Evolutionary conservation across 305 asterid species (phyloP), one percentile per base, ranked within the genome.

Genomic region (Solanum hybrid): DNA sequence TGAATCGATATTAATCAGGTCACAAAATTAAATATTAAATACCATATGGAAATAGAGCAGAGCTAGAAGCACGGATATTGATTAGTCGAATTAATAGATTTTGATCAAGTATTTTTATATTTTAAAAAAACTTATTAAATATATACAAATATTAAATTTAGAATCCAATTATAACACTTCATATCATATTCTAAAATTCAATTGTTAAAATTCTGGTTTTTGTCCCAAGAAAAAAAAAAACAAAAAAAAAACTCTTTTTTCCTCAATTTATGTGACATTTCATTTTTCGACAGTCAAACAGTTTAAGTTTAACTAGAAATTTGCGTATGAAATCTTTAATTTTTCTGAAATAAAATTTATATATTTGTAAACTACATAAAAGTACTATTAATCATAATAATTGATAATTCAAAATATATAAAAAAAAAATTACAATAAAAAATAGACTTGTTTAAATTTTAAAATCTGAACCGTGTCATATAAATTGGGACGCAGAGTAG

Each of bases 401-500:
- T 17, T 56, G 10, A 6, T 3, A 17, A 56, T 17, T 56, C 0
- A 56, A 56, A 56, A 56, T 6, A 56, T 56, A 56, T 56, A 2
- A 1, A 17, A 69, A 22, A 5, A n/a, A n/a, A 51, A 51, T 2
- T 51, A 51, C 1, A 0, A 56, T 56, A 51, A 6, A 56, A 56
- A 56, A 17, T 17, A 17, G 0, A 17, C 10, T 17, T 56, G 1
- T 6, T 19, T 17, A 0, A 6, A 17, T 56, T 56, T 56, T 1
- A 1, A 56, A 56, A 17, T 56, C 0, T 0, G 2, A 56, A 56
- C 0, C 2, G 0, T 17, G 1, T 17, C 24, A 6, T 56, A 19
- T 19, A 56, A 56, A 45, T 45, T 45, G 9, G 1, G 0, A 15
- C 2, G 9, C 2, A 51, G 4, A 17, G 10, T 6, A 51, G 8